Percentiles rank a stretch among this genome's conserved stretches.
Conservation (phyloP, 1,284 basidiomycete species). For the Naganishia liquefaciens region DNA sequence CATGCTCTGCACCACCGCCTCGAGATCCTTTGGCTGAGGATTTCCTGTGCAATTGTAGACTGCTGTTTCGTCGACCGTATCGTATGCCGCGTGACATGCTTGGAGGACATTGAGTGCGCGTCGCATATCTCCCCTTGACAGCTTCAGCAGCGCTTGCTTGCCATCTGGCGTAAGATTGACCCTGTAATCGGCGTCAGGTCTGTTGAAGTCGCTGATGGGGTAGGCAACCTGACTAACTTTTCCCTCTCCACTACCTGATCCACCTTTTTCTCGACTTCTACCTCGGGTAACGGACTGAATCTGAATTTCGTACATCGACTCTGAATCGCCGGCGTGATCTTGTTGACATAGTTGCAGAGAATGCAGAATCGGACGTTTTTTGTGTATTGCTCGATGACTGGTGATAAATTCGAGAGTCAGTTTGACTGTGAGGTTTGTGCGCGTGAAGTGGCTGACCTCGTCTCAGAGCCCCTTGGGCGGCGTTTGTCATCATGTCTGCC, state of each 20-base stretch:
- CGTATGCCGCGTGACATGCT: constrained; percentile 96
- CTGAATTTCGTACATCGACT: constrained; percentile 96
- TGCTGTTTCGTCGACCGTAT: constrained; percentile 80
- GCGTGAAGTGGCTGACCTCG: constrained; percentile 60
- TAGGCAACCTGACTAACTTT: constrained; percentile 60
- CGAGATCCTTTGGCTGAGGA: constrained; percentile 91
- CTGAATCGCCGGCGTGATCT: constrained; percentile 97
- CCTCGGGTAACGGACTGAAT: constrained; percentile 89
- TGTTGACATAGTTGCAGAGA: constrained; percentile 99
- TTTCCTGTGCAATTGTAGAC: constrained; percentile 97
- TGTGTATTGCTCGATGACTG: constrained; percentile 98
- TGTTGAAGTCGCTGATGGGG: neutral
- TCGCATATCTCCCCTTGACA: constrained; percentile 97
- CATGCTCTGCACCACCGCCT: constrained; percentile 92
- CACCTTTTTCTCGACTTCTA: constrained; percentile 81
- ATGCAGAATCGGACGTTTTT: constrained; percentile 99
- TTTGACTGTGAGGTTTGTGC: neutral
- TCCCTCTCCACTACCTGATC: constrained; percentile 80
- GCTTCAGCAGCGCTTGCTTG: constrained; percentile 81
- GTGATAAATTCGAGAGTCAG: constrained; percentile 7
- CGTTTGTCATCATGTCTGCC: constrained; percentile 99
- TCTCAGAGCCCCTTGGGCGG: constrained; percentile 92
- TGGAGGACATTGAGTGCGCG: constrained; percentile 93
- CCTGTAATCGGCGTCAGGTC: constrained; percentile 55
- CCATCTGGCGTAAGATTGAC: constrained; percentile 86